Evolutionary conservation across 306 rosid genomes (phyloP).

Genomic region (Quercus gilva): DNA sequence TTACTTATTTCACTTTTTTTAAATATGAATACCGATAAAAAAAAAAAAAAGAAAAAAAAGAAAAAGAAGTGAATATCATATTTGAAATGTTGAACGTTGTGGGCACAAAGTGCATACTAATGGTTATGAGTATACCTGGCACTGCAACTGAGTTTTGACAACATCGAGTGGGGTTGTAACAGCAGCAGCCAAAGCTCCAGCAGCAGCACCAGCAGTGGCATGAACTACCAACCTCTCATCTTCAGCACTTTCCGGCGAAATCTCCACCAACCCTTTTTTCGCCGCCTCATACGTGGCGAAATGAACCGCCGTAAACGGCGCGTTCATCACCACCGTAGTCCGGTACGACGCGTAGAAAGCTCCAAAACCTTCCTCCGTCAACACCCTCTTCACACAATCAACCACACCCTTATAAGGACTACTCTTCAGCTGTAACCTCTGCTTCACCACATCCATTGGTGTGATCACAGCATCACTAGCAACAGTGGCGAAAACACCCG

Average conservation of each 20-base stretch:
- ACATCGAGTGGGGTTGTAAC: slow-evolving; percentile 82
- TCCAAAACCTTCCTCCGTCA: slow-evolving; percentile 63
- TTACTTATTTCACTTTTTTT: too few species aligned
- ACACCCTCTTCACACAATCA: slow-evolving; percentile 66
- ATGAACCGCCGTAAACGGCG: slow-evolving; percentile 80
- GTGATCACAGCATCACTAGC: slow-evolving; percentile 83
- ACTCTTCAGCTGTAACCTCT: slow-evolving; percentile 69
- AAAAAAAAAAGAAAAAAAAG: background rate
- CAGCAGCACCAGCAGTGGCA: slow-evolving; percentile 80
- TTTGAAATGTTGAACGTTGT: too few species aligned
- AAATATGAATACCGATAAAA: too few species aligned
- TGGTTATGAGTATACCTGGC: slow-evolving; percentile 46
- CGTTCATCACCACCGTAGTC: slow-evolving; percentile 82
- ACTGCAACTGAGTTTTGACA: slow-evolving; percentile 77
- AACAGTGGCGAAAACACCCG: slow-evolving; percentile 77
- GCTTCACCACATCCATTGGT: slow-evolving; percentile 96
- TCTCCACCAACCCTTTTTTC: slow-evolving; percentile 48
- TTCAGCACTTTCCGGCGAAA: slow-evolving; percentile 53
- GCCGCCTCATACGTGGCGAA: slow-evolving; percentile 65
- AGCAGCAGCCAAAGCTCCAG: slow-evolving; percentile 70
- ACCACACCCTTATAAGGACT: slow-evolving; percentile 73
- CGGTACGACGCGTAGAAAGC: slow-evolving; percentile 78
- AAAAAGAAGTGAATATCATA: background rate
- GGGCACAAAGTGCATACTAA: too few species aligned
- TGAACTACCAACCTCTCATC: slow-evolving; percentile 63